Evolutionary conservation across 2,329 filamentous ascomycete genomes (phyloP).

Genomic region (Beauveria brongniartii): DNA sequence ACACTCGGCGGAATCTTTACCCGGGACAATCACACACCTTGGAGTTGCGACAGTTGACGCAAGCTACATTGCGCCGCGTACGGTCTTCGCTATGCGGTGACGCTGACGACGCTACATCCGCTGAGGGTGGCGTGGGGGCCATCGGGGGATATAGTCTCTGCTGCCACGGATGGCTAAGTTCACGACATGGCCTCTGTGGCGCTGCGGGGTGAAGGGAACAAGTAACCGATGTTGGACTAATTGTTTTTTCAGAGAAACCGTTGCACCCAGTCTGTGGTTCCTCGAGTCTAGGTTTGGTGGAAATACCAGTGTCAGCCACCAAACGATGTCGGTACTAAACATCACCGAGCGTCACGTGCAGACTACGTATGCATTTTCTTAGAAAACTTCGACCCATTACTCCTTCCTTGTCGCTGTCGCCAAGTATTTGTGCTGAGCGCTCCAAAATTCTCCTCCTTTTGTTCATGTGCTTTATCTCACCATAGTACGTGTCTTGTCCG

Average conservation of each 20-base stretch:
- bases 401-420: neutral
- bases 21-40: constrained; percentile 24
- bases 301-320: neutral
- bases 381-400: neutral
- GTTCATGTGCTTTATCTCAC: neutral
- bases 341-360: constrained; percentile 7
- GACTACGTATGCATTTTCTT: neutral
- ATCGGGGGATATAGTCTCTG: constrained; percentile 15
- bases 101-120: constrained; percentile 18
- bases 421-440: neutral
- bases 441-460: neutral
- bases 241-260: neutral
- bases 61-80: constrained; percentile 30
- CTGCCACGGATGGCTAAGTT: constrained; percentile 2
- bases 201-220: neutral
- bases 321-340: constrained; percentile 7
- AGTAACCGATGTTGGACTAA: too few relatives aligned
- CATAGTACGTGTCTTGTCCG: neutral
- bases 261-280: neutral
- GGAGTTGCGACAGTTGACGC: constrained; percentile 31
- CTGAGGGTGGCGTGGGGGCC: constrained; percentile 24
- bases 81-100: constrained; percentile 20
- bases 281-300: neutral
- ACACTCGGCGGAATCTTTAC: neutral
- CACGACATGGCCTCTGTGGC: constrained; percentile 10